Percentiles rank a stretch among this genome's conserved stretches.
These are phyloP conservation scores for Discostella stelligeroides DNA, from an alignment of 108 stramenopile genomes.

Conservation along the genomic window DNA sequence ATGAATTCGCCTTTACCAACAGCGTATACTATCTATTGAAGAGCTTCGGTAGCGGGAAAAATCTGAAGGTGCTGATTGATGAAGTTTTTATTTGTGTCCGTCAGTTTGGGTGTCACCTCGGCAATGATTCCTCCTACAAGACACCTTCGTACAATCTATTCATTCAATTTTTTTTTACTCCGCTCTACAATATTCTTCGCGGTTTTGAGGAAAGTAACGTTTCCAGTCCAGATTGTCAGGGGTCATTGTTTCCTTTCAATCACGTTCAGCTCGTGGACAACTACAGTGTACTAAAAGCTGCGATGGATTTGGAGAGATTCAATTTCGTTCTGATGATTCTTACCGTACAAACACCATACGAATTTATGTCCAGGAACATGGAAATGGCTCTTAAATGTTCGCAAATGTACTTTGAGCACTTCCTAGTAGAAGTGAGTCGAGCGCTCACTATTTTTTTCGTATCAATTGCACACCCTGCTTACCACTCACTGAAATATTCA, in stretches of 20 bases:
- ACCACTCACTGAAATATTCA: not conserved
- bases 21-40: not conserved
- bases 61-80: not conserved
- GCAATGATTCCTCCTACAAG: constrained; percentile 1
- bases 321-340: not conserved
- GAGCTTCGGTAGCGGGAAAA: constrained; percentile 14
- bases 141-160: not conserved
- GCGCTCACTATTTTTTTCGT: not conserved
- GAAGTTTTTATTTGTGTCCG: constrained; percentile 15
- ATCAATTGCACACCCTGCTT: not conserved
- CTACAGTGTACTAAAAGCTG: not conserved
- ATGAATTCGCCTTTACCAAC: constrained; percentile 10
- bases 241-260: not conserved
- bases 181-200: constrained; percentile 1
- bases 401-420: not conserved
- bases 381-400: not conserved
- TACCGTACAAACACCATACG: not conserved
- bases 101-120: constrained; percentile 1
- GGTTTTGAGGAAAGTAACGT: not conserved
- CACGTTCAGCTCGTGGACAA: not conserved
- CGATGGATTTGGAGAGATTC: not conserved
- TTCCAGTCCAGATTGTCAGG: too few relatives aligned
- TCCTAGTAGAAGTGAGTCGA: constrained; percentile 1
- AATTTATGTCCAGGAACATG: constrained; percentile 1
- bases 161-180: too few relatives aligned